Percentiles rank a stretch among this genome's conserved stretches.
phyloP scores from a whole-genome alignment of 306 rosid species.

The Citrullus mucosospermus region DNA sequence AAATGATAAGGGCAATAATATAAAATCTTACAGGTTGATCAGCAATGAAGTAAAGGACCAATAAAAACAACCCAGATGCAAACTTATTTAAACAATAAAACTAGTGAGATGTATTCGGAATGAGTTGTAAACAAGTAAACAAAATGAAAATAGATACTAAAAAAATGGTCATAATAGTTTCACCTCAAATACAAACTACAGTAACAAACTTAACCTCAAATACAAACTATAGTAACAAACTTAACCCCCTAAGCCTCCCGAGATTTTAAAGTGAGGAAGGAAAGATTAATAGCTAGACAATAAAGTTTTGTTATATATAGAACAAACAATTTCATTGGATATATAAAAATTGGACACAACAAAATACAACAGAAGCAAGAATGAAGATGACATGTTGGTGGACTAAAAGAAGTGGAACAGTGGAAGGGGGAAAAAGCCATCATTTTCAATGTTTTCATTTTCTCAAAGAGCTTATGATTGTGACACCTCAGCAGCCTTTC shows the following conservation, averaged over 20 bases:
- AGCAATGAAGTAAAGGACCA: neutral
- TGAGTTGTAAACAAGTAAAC: too few species aligned
- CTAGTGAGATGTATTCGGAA: neutral
- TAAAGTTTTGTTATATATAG: too few species aligned
- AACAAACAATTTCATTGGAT: neutral
- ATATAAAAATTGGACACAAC: neutral
- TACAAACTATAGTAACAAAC: too few species aligned
- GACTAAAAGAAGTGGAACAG: neutral
- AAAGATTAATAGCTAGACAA: too few species aligned
- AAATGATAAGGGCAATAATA: neutral
- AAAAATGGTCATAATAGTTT: neutral
- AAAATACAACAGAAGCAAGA: neutral
- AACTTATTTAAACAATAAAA: neutral
- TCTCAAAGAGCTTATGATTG: neutral
- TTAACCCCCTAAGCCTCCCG: too few species aligned
- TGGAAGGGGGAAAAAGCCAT: neutral
- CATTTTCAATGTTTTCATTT: neutral
- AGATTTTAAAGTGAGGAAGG: too few species aligned
- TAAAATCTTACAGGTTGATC: neutral
- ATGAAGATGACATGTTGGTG: neutral
- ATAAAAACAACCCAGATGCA: neutral
- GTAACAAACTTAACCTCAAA: too few species aligned
- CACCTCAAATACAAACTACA: too few species aligned
- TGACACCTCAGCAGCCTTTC: neutral
- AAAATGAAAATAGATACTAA: neutral